Conservation (phyloP, 495 filamentous ascomycete genomes). For the Penicillium herquei region DNA sequence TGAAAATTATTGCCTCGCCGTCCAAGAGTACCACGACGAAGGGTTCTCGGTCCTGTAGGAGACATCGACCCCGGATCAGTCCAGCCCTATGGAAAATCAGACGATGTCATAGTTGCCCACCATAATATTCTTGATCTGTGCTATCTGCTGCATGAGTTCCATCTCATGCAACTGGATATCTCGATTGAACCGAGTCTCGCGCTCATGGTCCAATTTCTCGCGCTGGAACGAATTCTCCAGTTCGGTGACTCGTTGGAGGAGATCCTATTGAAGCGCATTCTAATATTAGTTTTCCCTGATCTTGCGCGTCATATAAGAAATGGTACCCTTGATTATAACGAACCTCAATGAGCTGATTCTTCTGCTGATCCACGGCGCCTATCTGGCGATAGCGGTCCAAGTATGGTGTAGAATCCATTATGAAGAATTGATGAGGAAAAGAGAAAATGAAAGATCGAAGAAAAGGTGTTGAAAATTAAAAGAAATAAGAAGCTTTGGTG, state of each 20-base stretch:
- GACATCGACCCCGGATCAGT: conserved; percentile 23
- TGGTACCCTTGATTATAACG: conserved; percentile 2
- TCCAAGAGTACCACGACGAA: conserved; percentile 77
- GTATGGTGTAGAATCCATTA: conserved; percentile 36
- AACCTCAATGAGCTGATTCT: conserved; percentile 55
- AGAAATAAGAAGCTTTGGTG: not conserved
- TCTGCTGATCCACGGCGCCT: conserved; percentile 46
- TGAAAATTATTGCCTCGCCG: conserved; percentile 76
- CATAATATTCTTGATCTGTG: conserved; percentile 49
- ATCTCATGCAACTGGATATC: conserved; percentile 54
- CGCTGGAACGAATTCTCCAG: conserved; percentile 47
- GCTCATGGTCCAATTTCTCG: conserved; percentile 52
- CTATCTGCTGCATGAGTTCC: conserved; percentile 52
- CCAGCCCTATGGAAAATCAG: not conserved
- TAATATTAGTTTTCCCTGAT: conserved; percentile 12
- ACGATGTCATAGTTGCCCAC: conserved; percentile 26
- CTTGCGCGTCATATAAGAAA: conserved; percentile 2
- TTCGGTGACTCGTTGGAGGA: conserved; percentile 46
- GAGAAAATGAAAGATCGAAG: not conserved
- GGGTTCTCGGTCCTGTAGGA: conserved; percentile 64
- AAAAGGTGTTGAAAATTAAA: conserved; percentile 5
- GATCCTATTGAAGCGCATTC: conserved; percentile 36
- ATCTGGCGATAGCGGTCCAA: conserved; percentile 50
- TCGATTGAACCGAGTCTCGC: conserved; percentile 55
- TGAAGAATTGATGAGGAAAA: conserved; percentile 2